Conservation (phyloP, 73 alveolate genomes). For the Paramecium primaurelia region DNA sequence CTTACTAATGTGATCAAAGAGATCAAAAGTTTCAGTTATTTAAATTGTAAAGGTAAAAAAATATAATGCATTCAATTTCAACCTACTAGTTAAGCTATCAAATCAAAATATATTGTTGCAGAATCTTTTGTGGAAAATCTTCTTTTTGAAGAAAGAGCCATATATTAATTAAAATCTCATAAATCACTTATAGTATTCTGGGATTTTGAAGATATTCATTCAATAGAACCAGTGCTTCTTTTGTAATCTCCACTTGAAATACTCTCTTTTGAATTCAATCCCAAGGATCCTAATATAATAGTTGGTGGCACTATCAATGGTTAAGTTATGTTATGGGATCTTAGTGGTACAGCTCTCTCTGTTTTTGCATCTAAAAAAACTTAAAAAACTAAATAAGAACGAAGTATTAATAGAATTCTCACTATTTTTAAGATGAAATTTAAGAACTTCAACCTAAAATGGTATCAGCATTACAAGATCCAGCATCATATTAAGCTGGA, state of each 20-base stretch:
- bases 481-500: constrained; percentile 41
- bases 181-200: constrained; percentile 52
- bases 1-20: constrained; percentile 62
- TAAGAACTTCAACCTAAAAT: constrained; percentile 37
- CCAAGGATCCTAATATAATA: constrained; percentile 72
- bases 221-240: constrained; percentile 68
- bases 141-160: constrained; percentile 78
- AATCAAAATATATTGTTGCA: constrained; percentile 73
- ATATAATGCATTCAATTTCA: constrained; percentile 80
- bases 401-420: not conserved
- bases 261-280: constrained; percentile 75
- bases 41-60: constrained; percentile 73
- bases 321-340: constrained; percentile 82
- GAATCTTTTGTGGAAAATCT: constrained; percentile 79
- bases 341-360: constrained; percentile 44
- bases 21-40: constrained; percentile 54
- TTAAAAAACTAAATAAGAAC: constrained; percentile 58
- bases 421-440: constrained; percentile 55
- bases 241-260: constrained; percentile 86
- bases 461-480: constrained; percentile 53
- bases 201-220: constrained; percentile 61
- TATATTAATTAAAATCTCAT: constrained; percentile 54
- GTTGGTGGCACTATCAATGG: constrained; percentile 87
- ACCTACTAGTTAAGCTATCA: constrained; percentile 60
- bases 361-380: constrained; percentile 57